Conservation (phyloP, 805 yeast genomes). For the Cyberlindnera suaveolens region DNA sequence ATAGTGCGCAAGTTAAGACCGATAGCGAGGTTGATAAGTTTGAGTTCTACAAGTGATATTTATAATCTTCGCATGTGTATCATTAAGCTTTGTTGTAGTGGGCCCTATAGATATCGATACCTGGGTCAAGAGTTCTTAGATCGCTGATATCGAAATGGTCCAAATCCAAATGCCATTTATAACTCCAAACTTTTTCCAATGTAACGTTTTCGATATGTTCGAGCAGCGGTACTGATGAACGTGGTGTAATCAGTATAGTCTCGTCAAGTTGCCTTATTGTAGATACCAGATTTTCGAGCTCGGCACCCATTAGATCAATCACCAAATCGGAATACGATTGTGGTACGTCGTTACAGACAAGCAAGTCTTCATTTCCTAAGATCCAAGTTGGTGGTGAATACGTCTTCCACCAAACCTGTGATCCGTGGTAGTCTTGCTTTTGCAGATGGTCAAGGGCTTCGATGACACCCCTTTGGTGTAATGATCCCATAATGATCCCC, state of each 20-base stretch:
- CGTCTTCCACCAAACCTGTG: slow-evolving; percentile 86
- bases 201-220: slow-evolving; percentile 6
- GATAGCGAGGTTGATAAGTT: slow-evolving; percentile 95
- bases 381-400: slow-evolving; percentile 93
- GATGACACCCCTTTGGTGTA: slow-evolving; percentile 89
- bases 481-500: slow-evolving; percentile 64
- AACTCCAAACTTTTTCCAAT: slow-evolving; percentile 29
- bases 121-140: slow-evolving; percentile 47
- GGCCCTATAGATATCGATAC: slow-evolving; percentile 50
- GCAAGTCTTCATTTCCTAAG: slow-evolving; percentile 27
- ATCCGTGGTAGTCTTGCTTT: slow-evolving; percentile 23
- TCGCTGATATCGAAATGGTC: slow-evolving; percentile 62
- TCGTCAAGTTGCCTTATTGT: slow-evolving; percentile 17
- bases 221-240: slow-evolving; percentile 19
- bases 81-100: slow-evolving; percentile 1
- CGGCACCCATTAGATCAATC: slow-evolving; percentile 43
- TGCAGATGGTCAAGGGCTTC: slow-evolving; percentile 48
- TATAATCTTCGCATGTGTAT: not conserved
- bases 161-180: slow-evolving; percentile 53
- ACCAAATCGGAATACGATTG: slow-evolving; percentile 15
- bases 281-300: slow-evolving; percentile 20
- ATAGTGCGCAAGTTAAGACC: slow-evolving; percentile 92
- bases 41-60: slow-evolving; percentile 79
- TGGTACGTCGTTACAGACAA: slow-evolving; percentile 6
- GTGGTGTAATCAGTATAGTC: slow-evolving; percentile 17